Evolutionary conservation across 75 land plant species (phyloP).

Genomic region (Cunninghamia lanceolata): DNA sequence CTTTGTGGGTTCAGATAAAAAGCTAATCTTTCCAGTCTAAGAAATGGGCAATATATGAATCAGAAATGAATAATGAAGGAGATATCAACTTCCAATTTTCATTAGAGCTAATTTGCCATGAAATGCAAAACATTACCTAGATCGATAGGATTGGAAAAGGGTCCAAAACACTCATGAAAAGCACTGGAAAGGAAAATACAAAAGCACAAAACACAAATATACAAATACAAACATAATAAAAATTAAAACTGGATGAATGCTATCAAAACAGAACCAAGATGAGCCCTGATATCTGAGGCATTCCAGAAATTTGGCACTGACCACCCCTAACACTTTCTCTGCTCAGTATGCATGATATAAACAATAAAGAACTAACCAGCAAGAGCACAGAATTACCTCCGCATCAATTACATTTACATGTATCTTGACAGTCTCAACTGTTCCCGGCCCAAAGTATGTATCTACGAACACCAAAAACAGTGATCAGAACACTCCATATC

Average conservation of each 20-base stretch:
- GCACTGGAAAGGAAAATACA: not conserved
- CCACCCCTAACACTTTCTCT: not conserved
- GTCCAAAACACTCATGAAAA: too few species aligned
- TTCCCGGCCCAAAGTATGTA: slow-evolving; percentile 83
- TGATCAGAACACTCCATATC: not conserved
- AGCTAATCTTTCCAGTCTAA: too few species aligned
- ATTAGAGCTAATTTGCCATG: too few species aligned
- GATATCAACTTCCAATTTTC: too few species aligned
- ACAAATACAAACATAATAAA: not conserved
- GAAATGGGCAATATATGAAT: too few species aligned
- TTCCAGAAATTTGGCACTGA: not conserved
- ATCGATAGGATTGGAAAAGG: too few species aligned
- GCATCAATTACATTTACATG: slow-evolving; percentile 55
- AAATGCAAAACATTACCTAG: too few species aligned
- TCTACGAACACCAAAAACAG: slow-evolving; percentile 22
- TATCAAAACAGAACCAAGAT: not conserved
- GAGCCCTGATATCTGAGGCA: not conserved
- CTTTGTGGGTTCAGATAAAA: too few species aligned
- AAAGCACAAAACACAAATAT: not conserved
- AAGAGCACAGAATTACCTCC: slow-evolving; percentile 30
- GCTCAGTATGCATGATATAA: not conserved
- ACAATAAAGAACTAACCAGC: not conserved
- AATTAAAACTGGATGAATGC: not conserved
- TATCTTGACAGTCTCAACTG: slow-evolving; percentile 66
- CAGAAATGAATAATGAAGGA: too few species aligned